A percentile compares a stretch with the other conserved stretches of the same genome.
Conservation (phyloP, 768 basidiomycete genomes). For the Scleroderma bovista region DNA sequence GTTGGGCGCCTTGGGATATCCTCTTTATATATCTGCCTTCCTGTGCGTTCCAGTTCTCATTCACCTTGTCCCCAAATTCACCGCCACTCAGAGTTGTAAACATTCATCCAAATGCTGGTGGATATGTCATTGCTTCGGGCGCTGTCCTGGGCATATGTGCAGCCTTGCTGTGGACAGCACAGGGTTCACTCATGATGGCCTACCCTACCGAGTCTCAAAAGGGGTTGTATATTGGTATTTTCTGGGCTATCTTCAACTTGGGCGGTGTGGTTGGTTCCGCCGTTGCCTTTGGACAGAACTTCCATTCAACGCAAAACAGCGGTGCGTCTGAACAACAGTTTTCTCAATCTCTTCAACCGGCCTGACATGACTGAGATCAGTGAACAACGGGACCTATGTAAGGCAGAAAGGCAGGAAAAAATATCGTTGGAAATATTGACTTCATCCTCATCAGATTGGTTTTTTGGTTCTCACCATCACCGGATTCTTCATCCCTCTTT, state of each 20-base stretch:
- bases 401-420: slow-evolving; percentile 15
- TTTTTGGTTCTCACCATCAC: slow-evolving; percentile 70
- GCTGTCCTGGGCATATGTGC: slow-evolving; percentile 47
- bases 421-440: neutral
- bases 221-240: slow-evolving; percentile 44
- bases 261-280: slow-evolving; percentile 76
- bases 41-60: neutral
- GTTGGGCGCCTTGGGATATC: slow-evolving; percentile 48
- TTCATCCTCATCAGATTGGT: slow-evolving; percentile 45
- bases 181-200: slow-evolving; percentile 50
- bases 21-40: slow-evolving; percentile 35
- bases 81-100: slow-evolving; percentile 38
- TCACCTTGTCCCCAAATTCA: neutral
- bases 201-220: slow-evolving; percentile 55
- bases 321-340: neutral
- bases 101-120: slow-evolving; percentile 33
- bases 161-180: slow-evolving; percentile 49
- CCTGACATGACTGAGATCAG: slow-evolving; percentile 25
- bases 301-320: slow-evolving; percentile 46
- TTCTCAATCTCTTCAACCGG: neutral
- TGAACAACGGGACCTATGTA: slow-evolving; percentile 75
- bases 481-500: slow-evolving; percentile 56
- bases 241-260: slow-evolving; percentile 73
- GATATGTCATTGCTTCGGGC: slow-evolving; percentile 45
- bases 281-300: slow-evolving; percentile 70